phyloP scores from a whole-genome alignment of 371 early-diverging fungal species.

The Rhizomucor pusillus region DNA sequence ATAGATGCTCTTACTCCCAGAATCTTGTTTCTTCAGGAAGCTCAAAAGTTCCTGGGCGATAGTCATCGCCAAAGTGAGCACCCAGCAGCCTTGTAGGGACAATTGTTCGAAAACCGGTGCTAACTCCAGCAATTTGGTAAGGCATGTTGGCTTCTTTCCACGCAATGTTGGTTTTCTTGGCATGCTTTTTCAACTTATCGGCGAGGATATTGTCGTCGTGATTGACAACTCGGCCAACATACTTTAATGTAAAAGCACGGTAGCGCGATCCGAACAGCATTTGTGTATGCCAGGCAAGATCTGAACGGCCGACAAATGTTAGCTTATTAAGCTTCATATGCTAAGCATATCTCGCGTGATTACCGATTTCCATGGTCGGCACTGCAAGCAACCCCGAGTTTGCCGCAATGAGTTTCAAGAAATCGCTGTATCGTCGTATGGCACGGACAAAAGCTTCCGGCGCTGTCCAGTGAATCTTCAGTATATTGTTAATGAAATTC shows the following conservation, averaged over 20 bases:
- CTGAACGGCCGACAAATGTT: not conserved
- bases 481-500: slow-evolving; percentile 20
- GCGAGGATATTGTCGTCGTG: slow-evolving; percentile 46
- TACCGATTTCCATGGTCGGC: slow-evolving; percentile 36
- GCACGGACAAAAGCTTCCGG: slow-evolving; percentile 4
- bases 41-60: too few relatives aligned
- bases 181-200: slow-evolving; percentile 6
- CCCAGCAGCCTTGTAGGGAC: too few relatives aligned
- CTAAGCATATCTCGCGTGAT: not conserved
- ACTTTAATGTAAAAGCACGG: slow-evolving; percentile 27
- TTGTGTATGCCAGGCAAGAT: slow-evolving; percentile 45
- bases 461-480: slow-evolving; percentile 12
- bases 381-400: slow-evolving; percentile 23
- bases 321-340: not conserved
- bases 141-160: too few relatives aligned
- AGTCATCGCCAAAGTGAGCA: too few relatives aligned
- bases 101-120: too few relatives aligned
- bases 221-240: slow-evolving; percentile 32
- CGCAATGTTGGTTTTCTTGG: slow-evolving; percentile 4
- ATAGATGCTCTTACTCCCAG: too few relatives aligned
- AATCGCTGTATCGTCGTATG: slow-evolving; percentile 18
- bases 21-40: too few relatives aligned
- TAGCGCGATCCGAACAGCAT: slow-evolving; percentile 39
- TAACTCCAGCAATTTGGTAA: too few relatives aligned
- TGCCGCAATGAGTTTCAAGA: slow-evolving; percentile 14